Base-by-base conservation (phyloP, 208 protist species). In the Trypanosoma conorhini region DNA sequence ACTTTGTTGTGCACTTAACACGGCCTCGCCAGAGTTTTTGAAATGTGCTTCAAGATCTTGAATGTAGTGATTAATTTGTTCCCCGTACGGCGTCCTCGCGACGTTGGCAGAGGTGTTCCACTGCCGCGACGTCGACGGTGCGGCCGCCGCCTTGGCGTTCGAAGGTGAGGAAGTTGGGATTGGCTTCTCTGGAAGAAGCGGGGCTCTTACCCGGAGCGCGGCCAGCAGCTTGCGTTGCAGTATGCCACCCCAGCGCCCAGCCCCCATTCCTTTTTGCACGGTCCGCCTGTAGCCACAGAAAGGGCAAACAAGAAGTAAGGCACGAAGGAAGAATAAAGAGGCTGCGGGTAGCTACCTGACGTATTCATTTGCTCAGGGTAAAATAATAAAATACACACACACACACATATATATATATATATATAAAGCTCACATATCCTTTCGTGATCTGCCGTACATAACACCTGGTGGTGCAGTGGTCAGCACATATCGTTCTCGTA, bases 61-160 rank as follows among this genome's bases (percentile, higher is more conserved):
- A 21, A 77, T 63, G 64, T 92, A 92, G 31, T 61, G 72, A 44
- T 84, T 63, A 51, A 91, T 74, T 62, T 82, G 74, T 19, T 71
- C 78, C 13, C 82, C 71, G 40, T 91, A 91, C 38, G 74, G 77
- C 78, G 51, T 80, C 28, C 44, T 64, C 42, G 15, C 24, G 26
- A 12, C 28, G 24, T 10, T 51, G 33, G 19, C 21, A 44, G 21
- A n/a, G 52, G 40, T 60, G 17, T 33, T 58, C 35, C 24, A 30
- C n/a, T 33, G 12, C n/a, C 22, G 12, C 31, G 21, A 13, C 40
- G 42, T 5, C 44, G 62, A 13, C 15, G 44, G 21, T 21, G 62
- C 15, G 44, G 28, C 26, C 46, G 24, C 22, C 26, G n/a, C 15
- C 22, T 67, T 44, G 26, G 8, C 17, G 59, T 10, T 31, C 12